phyloP scores from a whole-genome alignment of 164 flowering plant genomes.

The Tetracentron sinense region DNA sequence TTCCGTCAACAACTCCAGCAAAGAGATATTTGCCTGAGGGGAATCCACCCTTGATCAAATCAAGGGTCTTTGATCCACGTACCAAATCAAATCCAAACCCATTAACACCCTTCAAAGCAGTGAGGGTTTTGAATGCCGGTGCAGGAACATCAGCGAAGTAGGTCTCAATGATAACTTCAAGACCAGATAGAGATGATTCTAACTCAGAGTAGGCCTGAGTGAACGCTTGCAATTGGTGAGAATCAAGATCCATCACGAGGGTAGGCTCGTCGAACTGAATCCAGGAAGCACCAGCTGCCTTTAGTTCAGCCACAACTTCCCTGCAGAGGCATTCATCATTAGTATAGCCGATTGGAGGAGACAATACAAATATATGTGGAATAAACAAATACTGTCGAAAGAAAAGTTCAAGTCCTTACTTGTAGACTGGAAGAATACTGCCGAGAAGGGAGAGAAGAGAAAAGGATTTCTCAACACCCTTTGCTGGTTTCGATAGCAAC shows the following conservation, averaged over 20 bases:
- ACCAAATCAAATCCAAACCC: conserved; percentile 63
- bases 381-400: background rate
- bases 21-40: conserved; percentile 60
- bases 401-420: conserved; percentile 35
- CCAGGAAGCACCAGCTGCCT: conserved; percentile 72
- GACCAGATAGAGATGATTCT: conserved; percentile 50
- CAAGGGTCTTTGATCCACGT: conserved; percentile 66
- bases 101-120: conserved; percentile 55
- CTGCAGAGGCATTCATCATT: conserved; percentile 20
- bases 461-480: conserved; percentile 70
- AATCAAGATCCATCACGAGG: conserved; percentile 58
- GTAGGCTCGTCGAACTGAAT: conserved; percentile 77
- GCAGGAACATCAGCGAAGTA: conserved; percentile 64
- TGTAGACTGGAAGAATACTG: conserved; percentile 62
- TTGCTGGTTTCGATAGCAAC: conserved; percentile 69
- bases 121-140: conserved; percentile 51
- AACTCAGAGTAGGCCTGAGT: conserved; percentile 55
- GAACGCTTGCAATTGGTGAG: conserved; percentile 53
- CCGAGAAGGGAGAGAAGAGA: conserved; percentile 54
- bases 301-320: conserved; percentile 61
- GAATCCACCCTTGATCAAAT: conserved; percentile 52
- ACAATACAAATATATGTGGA: background rate
- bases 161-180: conserved; percentile 54
- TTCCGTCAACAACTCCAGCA: conserved; percentile 81
- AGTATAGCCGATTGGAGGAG: background rate